Conservation (phyloP, 2,329 filamentous ascomycete species). For the Ophiosphaerella korrae region DNA sequence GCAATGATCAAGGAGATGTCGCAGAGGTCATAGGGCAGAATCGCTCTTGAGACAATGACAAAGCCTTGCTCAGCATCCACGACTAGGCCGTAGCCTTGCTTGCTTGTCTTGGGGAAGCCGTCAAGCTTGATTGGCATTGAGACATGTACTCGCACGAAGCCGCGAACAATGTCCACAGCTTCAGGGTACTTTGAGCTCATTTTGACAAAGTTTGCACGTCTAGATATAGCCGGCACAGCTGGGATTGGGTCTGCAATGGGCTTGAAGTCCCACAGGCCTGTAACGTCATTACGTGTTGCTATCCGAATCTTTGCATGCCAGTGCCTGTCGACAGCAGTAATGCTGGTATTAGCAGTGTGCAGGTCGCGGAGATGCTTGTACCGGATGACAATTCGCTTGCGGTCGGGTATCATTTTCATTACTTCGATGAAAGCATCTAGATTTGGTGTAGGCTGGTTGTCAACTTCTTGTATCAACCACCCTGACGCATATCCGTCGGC, state of each 20-base stretch:
- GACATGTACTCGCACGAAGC: constrained; percentile 91
- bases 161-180: constrained; percentile 90
- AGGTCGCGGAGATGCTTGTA: constrained; percentile 96
- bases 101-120: constrained; percentile 92
- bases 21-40: constrained; percentile 94
- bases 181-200: constrained; percentile 86
- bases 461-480: constrained; percentile 90
- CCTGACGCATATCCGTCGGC: constrained; percentile 85
- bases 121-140: constrained; percentile 95
- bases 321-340: constrained; percentile 91
- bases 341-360: constrained; percentile 90
- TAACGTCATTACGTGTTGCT: constrained; percentile 85
- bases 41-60: constrained; percentile 90
- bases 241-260: constrained; percentile 83
- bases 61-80: constrained; percentile 95
- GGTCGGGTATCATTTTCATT: constrained; percentile 81
- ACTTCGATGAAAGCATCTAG: constrained; percentile 89
- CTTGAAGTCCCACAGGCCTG: constrained; percentile 92
- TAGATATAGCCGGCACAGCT: constrained; percentile 70
- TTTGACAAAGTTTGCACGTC: constrained; percentile 88
- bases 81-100: constrained; percentile 95
- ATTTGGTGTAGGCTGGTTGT: constrained; percentile 89
- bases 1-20: constrained; percentile 96
- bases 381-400: constrained; percentile 84
- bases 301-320: constrained; percentile 96